Evolutionary conservation across 139 green algal species (phyloP).

Genomic region (Chlamydomonas schloesseri): DNA sequence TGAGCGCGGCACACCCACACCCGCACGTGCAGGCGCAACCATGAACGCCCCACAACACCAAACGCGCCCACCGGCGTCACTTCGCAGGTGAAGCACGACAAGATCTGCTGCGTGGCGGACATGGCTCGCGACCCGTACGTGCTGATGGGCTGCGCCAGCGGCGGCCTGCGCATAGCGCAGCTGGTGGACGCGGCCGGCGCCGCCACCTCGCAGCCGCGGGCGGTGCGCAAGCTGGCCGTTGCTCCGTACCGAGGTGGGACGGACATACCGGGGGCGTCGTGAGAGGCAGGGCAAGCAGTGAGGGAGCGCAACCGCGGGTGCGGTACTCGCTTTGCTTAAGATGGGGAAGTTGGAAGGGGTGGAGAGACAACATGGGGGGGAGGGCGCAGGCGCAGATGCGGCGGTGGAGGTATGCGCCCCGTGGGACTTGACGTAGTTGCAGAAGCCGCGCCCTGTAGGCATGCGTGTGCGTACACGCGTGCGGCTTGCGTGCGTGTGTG

Average conservation of each 20-base stretch:
- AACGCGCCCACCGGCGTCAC: too few relatives aligned
- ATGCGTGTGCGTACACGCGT: too few relatives aligned
- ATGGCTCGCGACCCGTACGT: constrained; percentile 60
- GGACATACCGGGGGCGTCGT: too few relatives aligned
- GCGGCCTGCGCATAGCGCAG: constrained; percentile 48
- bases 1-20: not conserved
- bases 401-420: too few relatives aligned
- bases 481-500: not conserved
- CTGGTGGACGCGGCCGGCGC: constrained; percentile 49
- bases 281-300: not conserved
- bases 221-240: constrained; percentile 23
- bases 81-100: constrained; percentile 7
- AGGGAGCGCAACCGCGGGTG: too few relatives aligned
- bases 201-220: constrained; percentile 23
- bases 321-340: too few relatives aligned
- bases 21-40: too few relatives aligned
- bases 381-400: too few relatives aligned
- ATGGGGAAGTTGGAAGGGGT: too few relatives aligned
- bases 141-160: constrained; percentile 63
- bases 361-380: too few relatives aligned
- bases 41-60: not conserved
- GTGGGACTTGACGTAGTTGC: too few relatives aligned
- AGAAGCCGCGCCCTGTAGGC: too few relatives aligned
- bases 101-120: constrained; percentile 50
- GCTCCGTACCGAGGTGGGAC: constrained; percentile 54